A percentile compares a stretch with the other conserved stretches of the same genome.
These are phyloP conservation scores for Roridomyces roridus DNA, from an alignment of 768 basidiomycete species.

Conservation along the genomic window DNA sequence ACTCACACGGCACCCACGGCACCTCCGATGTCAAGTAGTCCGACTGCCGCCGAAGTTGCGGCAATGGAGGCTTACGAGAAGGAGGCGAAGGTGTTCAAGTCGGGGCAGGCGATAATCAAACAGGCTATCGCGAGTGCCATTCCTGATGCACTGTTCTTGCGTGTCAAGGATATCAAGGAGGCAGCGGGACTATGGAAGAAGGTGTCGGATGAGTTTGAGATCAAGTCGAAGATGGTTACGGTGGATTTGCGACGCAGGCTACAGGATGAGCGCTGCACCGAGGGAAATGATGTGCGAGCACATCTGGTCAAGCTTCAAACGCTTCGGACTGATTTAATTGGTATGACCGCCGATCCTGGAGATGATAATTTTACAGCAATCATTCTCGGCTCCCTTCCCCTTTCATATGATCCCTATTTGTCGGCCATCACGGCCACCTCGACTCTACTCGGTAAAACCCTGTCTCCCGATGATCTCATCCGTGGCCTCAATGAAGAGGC, in stretches of 20 bases:
- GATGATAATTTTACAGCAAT: conserved; percentile 30
- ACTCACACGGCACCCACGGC: neutral
- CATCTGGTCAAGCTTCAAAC: conserved; percentile 26
- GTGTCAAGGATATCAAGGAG: conserved; percentile 1
- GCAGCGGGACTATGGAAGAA: conserved; percentile 28
- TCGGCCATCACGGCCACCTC: conserved; percentile 27
- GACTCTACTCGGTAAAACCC: conserved; percentile 2
- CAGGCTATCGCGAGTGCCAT: conserved; percentile 28
- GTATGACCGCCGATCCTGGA: conserved; percentile 26
- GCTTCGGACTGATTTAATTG: conserved; percentile 21
- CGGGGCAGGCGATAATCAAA: conserved; percentile 27
- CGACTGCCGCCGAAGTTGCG: neutral
- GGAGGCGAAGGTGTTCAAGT: conserved; percentile 15
- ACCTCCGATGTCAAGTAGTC: neutral
- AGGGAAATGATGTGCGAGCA: conserved; percentile 27
- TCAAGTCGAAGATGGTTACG: conserved; percentile 26
- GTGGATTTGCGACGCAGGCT: conserved; percentile 30
- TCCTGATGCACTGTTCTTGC: conserved; percentile 28
- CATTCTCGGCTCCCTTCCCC: conserved; percentile 31
- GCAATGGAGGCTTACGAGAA: neutral
- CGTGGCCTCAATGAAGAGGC: conserved; percentile 22
- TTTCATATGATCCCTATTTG: conserved; percentile 27
- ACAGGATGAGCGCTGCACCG: conserved; percentile 29
- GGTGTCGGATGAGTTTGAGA: conserved; percentile 26
- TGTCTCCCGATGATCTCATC: conserved; percentile 26